Evolutionary conservation across 1,284 basidiomycete species (phyloP), one percentile per base, ranked within the genome.

Genomic region (Agroathelia rolfsii): DNA sequence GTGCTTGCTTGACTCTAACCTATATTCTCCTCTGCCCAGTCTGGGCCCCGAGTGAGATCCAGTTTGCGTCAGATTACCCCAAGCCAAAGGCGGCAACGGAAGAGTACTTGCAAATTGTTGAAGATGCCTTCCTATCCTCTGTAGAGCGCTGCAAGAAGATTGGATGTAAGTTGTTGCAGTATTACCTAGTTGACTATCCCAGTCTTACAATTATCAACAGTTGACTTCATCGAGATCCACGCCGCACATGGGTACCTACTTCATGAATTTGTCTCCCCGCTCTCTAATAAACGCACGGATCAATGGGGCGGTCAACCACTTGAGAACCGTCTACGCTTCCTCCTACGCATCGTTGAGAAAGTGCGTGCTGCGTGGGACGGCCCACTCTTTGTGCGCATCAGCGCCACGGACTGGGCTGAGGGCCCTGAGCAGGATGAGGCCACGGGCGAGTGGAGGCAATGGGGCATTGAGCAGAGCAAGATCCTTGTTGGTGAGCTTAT

Each of bases 231-330:
- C 40, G 80, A 86, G 47, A 67, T 83, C 31, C 80, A 65, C 32
- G 52, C 47, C 34, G 74, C 80, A 4, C 79, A 87, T 45, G 72
- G 76, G 23, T 80, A 76, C 52, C 52, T 78, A 16, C 40, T 77
- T 15, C 59, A 64, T 44, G 51, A 50, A 28, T 64, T 82, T 61
- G 24, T 73, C 27, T 75, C 71, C 37, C 80, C 81, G 0, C 49
- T 69, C 12, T 68, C 66, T 37, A 87, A 87, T 61, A 63, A 68
- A 42, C 69, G 82, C 9, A 77, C 66, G 3, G 83, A 86, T 49
- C 53, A 72, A 43, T 87, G 85, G 47, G 81, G 82, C 4, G 83
- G 83, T 2, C 69, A 63, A 43, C n/a, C n/a, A n/a, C 74, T 82
- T 42, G 77, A 82, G 49, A 83, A 83, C 51, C 68, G 80, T 25